Base-by-base conservation (phyloP, 2,329 filamentous ascomycete genomes). In the Acephala macrosclerotiorum region DNA sequence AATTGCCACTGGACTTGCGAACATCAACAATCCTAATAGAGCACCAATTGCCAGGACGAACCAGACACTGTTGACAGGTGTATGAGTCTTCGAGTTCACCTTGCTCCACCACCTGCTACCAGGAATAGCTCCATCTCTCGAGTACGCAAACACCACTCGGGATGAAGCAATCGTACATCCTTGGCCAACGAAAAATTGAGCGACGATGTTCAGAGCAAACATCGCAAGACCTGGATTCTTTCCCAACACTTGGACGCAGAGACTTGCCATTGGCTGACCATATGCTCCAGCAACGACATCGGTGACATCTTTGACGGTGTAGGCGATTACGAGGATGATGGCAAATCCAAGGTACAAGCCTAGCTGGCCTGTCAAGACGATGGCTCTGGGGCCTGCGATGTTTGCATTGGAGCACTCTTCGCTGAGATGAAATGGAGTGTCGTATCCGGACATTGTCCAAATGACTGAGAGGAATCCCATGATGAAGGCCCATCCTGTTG, bases 101-200 rank as follows among this genome's bases (percentile, higher is more conserved):
- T 79, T 74, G 72, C 86, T 87, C 81, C 88, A 89, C 72, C 83
- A 81, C 0, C 77, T 77, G 5, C 85, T 88, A 6, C 86, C 73
- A 0, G 89, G 89, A 73, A 92, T 90, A 74, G 88, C 90, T 71
- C 87, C 89, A 72, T 92, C 90, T 38, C 90, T 87, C 20, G 90
- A 89, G 77, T 92, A 92, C 18, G 89, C 90, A 72, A 90, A 93
- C 1, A 89, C 90, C 53, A 91, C 89, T 57, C 90, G 84, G 25
- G 86, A 89, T 6, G 82, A 82, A 12, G 82, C 80, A 14, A 92
- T 85, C 87, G 91, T 91, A 75, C 89, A 91, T 1, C 89, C 90
- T 75, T 92, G 89, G 6, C 90, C 90, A 87, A 92, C 91, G 47
- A 84, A 87, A 74, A 91, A 92, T 1, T 88, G 86, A 65, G 88